Base-by-base conservation (phyloP, 139 green algal genomes). In the Coccomyxa sp. region DNA sequence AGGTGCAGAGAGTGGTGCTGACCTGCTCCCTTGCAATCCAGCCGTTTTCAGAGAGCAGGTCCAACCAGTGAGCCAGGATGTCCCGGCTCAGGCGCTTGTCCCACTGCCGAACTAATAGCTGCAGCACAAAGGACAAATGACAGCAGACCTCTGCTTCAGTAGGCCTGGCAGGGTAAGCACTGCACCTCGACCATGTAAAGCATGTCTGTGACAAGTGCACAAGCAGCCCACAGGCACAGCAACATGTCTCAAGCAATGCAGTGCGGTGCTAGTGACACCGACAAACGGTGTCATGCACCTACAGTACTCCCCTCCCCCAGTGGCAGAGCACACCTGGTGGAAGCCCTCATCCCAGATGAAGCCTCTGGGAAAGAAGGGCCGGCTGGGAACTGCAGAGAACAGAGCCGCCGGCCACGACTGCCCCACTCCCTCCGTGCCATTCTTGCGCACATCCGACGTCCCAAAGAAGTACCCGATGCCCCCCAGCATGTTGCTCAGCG, bases 271-370 rank as follows among this genome's bases (percentile, higher is more conserved):
- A n/a, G n/a, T n/a, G n/a, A n/a, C n/a, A n/a, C n/a, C n/a, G n/a
- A n/a, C n/a, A n/a, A n/a, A n/a, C n/a, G n/a, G n/a, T n/a, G n/a
- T n/a, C n/a, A n/a, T n/a, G n/a, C n/a, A n/a, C n/a, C n/a, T n/a
- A n/a, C n/a, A n/a, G n/a, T n/a, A n/a, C n/a, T n/a, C n/a, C n/a
- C n/a, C n/a, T n/a, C n/a, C n/a, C n/a, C n/a, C n/a, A n/a, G n/a
- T n/a, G n/a, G 50, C 22, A 64, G 50, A 3, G 22, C 50, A 38
- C 68, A 97, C 89, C 88, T 98, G 95, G 86, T 99, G 95, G 85
- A 99, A 99, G 70, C 95, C 95, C 83, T 99, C 95, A 74, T 99
- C 95, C 95, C 95, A 99, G 6, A 99, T 84, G 86, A 99, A 99
- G 39, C 95, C 95, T 0, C 95, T 86, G 0, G 95, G 95, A 78